Evolutionary conservation across 495 filamentous ascomycete genomes (phyloP).

Genomic region (Halenospora varia): DNA sequence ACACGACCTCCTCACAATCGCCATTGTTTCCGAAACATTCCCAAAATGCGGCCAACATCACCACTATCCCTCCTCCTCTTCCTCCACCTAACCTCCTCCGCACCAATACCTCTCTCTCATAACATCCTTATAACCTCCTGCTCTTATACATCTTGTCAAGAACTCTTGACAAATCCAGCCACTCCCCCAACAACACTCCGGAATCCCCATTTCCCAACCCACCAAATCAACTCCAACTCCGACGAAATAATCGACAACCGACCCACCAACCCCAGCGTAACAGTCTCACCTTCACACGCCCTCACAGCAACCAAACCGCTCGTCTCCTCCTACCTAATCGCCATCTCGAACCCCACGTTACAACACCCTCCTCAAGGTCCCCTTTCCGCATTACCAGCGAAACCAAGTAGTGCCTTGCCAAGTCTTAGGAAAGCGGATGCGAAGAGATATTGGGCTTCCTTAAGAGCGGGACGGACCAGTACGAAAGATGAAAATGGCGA

Average conservation of each 20-base stretch:
- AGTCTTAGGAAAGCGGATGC: constrained; percentile 16
- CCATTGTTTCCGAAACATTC: not conserved
- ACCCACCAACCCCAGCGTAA: constrained; percentile 16
- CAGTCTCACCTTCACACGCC: constrained; percentile 4
- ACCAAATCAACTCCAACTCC: constrained; percentile 2
- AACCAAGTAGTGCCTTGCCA: constrained; percentile 16
- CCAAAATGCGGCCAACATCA: constrained; percentile 21
- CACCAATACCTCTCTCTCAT: constrained; percentile 8
- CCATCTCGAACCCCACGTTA: constrained; percentile 6
- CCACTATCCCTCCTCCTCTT: constrained; percentile 20
- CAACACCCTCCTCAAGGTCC: not conserved
- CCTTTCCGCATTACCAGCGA: constrained; percentile 8
- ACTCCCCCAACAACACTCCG: constrained; percentile 31
- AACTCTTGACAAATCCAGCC: constrained; percentile 24
- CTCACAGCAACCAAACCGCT: constrained; percentile 16
- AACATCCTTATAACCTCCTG: constrained; percentile 2
- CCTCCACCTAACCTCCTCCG: constrained; percentile 12
- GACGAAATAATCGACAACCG: constrained; percentile 24
- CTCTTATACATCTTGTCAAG: constrained; percentile 26
- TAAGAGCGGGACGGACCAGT: not conserved
- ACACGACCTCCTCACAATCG: no score
- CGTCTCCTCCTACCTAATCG: constrained; percentile 20
- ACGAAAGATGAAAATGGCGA: not conserved
- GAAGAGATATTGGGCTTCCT: constrained; percentile 12
- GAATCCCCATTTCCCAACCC: constrained; percentile 14